Conservation (phyloP, 78 protist genomes). For the Mantamonas sphyraenae region DNA sequence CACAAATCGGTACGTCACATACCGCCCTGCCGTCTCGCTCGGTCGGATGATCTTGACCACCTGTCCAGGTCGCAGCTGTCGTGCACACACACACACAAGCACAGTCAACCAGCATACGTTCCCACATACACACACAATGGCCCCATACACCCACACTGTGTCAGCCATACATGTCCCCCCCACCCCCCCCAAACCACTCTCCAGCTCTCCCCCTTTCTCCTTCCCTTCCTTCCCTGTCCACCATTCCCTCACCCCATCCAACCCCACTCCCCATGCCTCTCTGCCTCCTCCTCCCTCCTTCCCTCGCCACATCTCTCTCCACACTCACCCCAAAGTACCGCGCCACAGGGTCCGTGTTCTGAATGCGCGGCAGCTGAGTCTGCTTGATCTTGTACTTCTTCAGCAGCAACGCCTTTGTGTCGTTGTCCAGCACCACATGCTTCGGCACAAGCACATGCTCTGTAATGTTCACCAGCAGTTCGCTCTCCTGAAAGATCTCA, state of each 20-base stretch:
- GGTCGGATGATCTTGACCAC: slow-evolving; percentile 51
- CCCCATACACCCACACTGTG: too few relatives aligned
- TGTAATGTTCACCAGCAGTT: slow-evolving; percentile 70
- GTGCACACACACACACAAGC: neutral
- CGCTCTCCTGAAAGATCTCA: slow-evolving; percentile 27
- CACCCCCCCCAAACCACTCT: too few relatives aligned
- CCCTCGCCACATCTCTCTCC: too few relatives aligned
- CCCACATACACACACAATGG: too few relatives aligned
- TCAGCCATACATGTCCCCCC: too few relatives aligned
- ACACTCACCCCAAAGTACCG: slow-evolving; percentile 51
- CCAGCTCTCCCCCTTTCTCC: too few relatives aligned
- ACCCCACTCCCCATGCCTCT: too few relatives aligned
- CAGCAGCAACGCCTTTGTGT: slow-evolving; percentile 7
- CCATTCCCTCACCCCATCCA: too few relatives aligned
- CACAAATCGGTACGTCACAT: slow-evolving; percentile 66
- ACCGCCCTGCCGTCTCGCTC: slow-evolving; percentile 73
- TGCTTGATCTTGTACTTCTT: slow-evolving; percentile 24
- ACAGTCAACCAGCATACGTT: neutral
- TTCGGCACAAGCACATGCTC: slow-evolving; percentile 61
- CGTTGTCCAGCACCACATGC: slow-evolving; percentile 24
- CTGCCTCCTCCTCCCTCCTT: too few relatives aligned
- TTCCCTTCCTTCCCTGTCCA: too few relatives aligned
- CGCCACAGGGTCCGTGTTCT: slow-evolving; percentile 50
- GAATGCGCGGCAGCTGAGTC: slow-evolving; percentile 62
- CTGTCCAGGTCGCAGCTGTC: slow-evolving; percentile 13